These are phyloP conservation scores for Phylloporus sp. DNA, from an alignment of 768 basidiomycete species.

Conservation along the genomic window DNA sequence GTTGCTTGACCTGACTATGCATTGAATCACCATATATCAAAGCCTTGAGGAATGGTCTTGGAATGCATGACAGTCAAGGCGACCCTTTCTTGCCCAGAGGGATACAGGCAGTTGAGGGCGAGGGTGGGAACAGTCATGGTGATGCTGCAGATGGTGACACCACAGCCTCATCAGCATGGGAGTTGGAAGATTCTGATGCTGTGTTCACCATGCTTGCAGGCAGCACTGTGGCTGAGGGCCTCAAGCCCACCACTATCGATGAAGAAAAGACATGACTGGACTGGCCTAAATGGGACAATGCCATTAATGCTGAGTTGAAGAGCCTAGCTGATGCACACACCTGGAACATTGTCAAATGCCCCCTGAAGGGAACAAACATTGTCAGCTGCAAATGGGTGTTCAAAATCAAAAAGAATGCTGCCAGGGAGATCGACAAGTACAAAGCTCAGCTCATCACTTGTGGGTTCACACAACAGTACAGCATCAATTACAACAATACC, in stretches of 20 bases:
- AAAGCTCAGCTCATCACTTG: slow-evolving; percentile 37
- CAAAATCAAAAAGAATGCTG: slow-evolving; percentile 36
- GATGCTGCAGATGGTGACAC: no score
- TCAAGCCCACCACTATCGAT: slow-evolving; percentile 9
- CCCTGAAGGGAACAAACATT: slow-evolving; percentile 26
- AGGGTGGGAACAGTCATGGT: no score
- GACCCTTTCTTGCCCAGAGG: no score
- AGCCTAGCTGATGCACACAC: slow-evolving; percentile 25
- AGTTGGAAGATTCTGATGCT: neutral
- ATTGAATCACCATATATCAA: no score
- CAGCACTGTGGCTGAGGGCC: neutral
- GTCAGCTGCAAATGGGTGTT: slow-evolving; percentile 40
- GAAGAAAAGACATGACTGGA: slow-evolving; percentile 23
- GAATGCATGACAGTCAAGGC: no score
- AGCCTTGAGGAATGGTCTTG: no score
- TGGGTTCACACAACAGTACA: slow-evolving; percentile 36
- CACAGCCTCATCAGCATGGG: neutral
- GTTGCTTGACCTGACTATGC: no score
- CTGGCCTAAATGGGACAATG: slow-evolving; percentile 22
- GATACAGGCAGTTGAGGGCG: no score
- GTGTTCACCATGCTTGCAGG: neutral
- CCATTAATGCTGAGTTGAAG: slow-evolving; percentile 16
- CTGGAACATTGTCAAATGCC: slow-evolving; percentile 29
- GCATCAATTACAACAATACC: slow-evolving; percentile 38
- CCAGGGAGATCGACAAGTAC: neutral